Evolutionary conservation across 192 early-diverging fungal species (phyloP).

Genomic region (Rhizoclosmatium globosum): DNA sequence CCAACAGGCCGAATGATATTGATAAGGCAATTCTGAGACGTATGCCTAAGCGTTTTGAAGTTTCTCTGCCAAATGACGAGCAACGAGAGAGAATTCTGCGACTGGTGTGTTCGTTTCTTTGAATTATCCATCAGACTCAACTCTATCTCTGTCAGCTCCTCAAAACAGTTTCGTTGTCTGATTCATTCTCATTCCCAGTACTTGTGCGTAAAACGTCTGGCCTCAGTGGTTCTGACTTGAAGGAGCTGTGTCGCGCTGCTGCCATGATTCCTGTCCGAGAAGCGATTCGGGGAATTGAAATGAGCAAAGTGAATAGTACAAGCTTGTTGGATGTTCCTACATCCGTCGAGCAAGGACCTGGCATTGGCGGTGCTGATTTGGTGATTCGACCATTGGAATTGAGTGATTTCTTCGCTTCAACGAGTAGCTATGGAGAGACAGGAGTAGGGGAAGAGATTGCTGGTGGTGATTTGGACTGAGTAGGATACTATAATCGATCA

Average conservation of each 20-base stretch:
- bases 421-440: not conserved
- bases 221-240: conserved; percentile 93
- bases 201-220: conserved; percentile 80
- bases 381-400: conserved; percentile 45
- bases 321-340: conserved; percentile 33
- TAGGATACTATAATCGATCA: not conserved
- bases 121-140: conserved; percentile 5
- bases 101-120: conserved; percentile 45
- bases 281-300: conserved; percentile 46
- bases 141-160: conserved; percentile 70
- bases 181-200: conserved; percentile 68
- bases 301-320: conserved; percentile 12
- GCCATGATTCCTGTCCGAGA: conserved; percentile 93
- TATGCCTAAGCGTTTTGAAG: conserved; percentile 96
- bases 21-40: conserved; percentile 95
- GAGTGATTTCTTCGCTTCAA: conserved; percentile 42
- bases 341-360: conserved; percentile 17
- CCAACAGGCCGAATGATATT: conserved; percentile 97
- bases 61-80: conserved; percentile 81
- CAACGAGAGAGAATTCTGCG: conserved; percentile 87
- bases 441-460: not conserved
- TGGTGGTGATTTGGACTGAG: not conserved
- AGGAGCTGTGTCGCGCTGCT: conserved; percentile 96
- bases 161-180: conserved; percentile 69
- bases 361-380: conserved; percentile 29